phyloP scores from a whole-genome alignment of 2,329 filamentous ascomycete genomes.

The Rosellinia necatrix region DNA sequence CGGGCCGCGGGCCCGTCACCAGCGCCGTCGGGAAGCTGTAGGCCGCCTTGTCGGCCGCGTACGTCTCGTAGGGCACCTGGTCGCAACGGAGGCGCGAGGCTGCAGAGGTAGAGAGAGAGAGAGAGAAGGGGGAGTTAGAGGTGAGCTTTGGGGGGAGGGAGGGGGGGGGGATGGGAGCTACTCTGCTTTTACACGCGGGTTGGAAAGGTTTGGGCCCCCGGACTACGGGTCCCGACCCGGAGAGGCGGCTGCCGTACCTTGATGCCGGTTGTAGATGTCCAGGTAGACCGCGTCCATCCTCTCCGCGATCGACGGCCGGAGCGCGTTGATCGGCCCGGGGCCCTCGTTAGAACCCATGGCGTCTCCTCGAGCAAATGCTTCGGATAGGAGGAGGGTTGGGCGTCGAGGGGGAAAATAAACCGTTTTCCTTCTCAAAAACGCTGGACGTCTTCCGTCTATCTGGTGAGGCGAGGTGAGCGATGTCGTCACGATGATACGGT shows the following conservation, averaged over 20 bases:
- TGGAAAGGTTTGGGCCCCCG: too few relatives aligned
- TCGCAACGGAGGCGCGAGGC: slow-evolving; percentile 34
- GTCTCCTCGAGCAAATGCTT: slow-evolving; percentile 3
- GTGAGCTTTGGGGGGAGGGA: slow-evolving; percentile 19
- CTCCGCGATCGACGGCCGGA: slow-evolving; percentile 52
- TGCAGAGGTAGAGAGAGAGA: slow-evolving; percentile 28
- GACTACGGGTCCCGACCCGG: too few relatives aligned
- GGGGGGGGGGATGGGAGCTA: too few relatives aligned
- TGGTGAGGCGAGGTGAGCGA: too few relatives aligned
- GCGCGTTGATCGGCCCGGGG: slow-evolving; percentile 46
- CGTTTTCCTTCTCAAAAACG: too few relatives aligned
- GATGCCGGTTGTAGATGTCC: slow-evolving; percentile 49
- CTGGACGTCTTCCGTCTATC: too few relatives aligned
- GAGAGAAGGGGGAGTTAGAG: too few relatives aligned
- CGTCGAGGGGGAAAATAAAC: too few relatives aligned
- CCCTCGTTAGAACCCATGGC: slow-evolving; percentile 33
- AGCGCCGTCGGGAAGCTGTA: slow-evolving; percentile 35
- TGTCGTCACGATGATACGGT: slow-evolving; percentile 20
- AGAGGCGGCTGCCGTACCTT: too few relatives aligned
- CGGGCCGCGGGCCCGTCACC: slow-evolving; percentile 26
- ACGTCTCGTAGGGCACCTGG: slow-evolving; percentile 38
- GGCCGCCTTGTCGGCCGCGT: slow-evolving; percentile 31
- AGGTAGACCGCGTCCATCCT: slow-evolving; percentile 53
- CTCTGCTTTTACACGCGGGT: too few relatives aligned
- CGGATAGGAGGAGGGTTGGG: background rate